Evolutionary conservation across 345 rosid species (phyloP).

Genomic region (Melastoma malabathricum): DNA sequence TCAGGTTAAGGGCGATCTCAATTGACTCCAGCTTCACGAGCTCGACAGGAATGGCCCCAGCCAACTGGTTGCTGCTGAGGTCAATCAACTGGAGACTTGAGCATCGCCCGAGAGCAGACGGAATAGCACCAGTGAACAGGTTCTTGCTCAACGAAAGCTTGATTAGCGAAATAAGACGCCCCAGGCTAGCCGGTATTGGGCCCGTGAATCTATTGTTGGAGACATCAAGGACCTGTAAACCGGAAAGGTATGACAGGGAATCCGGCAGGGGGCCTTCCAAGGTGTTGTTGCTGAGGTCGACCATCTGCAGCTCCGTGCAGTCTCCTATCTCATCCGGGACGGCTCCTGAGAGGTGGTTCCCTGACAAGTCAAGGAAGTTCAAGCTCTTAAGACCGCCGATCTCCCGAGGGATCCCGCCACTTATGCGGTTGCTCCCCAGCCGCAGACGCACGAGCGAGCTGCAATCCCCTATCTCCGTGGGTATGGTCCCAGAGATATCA

Average conservation of each 20-base stretch:
- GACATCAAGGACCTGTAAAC: conserved; percentile 66
- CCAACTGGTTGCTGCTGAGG: conserved; percentile 66
- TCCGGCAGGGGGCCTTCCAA: conserved; percentile 53
- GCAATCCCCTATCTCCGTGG: conserved; percentile 60
- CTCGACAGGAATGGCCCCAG: conserved; percentile 55
- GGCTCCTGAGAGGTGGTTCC: conserved; percentile 52
- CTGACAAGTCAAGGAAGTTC: conserved; percentile 64
- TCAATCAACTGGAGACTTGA: conserved; percentile 85
- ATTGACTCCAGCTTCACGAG: conserved; percentile 61
- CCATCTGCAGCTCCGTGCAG: conserved; percentile 63
- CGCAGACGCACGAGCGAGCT: conserved; percentile 62
- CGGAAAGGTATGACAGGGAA: conserved; percentile 46
- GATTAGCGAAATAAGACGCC: conserved; percentile 50
- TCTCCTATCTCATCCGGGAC: conserved; percentile 66
- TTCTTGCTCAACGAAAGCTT: conserved; percentile 58
- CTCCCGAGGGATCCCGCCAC: conserved; percentile 55
- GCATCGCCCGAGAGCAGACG: conserved; percentile 54
- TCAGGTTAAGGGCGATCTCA: conserved; percentile 81
- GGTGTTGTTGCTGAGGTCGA: conserved; percentile 67
- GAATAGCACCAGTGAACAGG: conserved; percentile 56
- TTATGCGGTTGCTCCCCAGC: conserved; percentile 58
- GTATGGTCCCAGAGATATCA: conserved; percentile 57
- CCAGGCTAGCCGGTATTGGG: conserved; percentile 60
- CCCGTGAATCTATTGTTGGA: conserved; percentile 47
- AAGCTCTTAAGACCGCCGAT: conserved; percentile 50